Base-by-base conservation (phyloP, 108 stramenopile species). In the Nitzschia palea region DNA sequence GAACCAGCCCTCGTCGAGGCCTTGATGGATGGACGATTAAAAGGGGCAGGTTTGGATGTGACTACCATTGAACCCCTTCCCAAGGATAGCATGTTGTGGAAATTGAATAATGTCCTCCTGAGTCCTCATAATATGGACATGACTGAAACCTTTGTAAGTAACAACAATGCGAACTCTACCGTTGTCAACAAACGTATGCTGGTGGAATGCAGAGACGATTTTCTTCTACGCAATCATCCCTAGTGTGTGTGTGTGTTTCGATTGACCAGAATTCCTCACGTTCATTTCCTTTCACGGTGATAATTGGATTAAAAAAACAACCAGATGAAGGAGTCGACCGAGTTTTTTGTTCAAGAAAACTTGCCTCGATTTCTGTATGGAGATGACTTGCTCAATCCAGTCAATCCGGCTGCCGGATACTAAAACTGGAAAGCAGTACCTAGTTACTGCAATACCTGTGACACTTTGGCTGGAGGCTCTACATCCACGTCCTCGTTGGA, bases 31-130 rank as follows among this genome's bases (percentile, higher is more conserved):
- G 82, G 88, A 4, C 71, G 55, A 20, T 65, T 94, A 4, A 84
- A 86, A 44, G 94, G 93, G 14, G 94, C 94, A 0, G 96, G 85
- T 4, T 58, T 97, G 51, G 96, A 97, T 70, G 96, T 97, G 8
- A 84, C 87, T 68, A 73, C 80, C 8, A 63, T 74, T 10, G 96
- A 97, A 54, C 96, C 96, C 0, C 74, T 97, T 8, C 93, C 94
- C 12, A 55, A 70, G 40, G 66, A 78, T 0, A 89, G 85, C 50
- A 65, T 52, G 14, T 64, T 97, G 22, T 97, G 96, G 96, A 67
- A 68, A 29, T 45, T 95, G 67, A 84, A 88, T 42, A 93, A 93
- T 74, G 88, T 95, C 0, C 65, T 97, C 5, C 30, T 95, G 12
- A 82, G 77, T 45, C 93, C 96, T 17, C 95, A 97, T 70, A 78